phyloP scores from a whole-genome alignment of 805 yeast species.

The Saccharomycopsis javanensis region DNA sequence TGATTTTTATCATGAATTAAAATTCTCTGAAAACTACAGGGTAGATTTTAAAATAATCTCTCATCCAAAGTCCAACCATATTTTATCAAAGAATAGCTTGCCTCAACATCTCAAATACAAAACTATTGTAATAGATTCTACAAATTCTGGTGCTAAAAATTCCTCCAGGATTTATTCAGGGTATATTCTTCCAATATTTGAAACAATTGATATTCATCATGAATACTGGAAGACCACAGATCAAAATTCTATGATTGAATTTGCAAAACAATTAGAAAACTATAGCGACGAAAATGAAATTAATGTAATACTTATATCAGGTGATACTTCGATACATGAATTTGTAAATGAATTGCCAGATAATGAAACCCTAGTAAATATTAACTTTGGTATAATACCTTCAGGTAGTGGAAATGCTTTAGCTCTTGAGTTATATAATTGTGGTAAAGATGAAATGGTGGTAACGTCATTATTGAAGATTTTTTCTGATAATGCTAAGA shows the following conservation, averaged over 20 bases:
- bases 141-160: constrained; percentile 32
- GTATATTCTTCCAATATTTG: neutral
- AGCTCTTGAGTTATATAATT: constrained; percentile 36
- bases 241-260: constrained; percentile 26
- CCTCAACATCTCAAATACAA: constrained; percentile 11
- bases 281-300: neutral
- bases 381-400: constrained; percentile 33
- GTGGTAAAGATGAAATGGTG: constrained; percentile 22
- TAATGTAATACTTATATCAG: constrained; percentile 53
- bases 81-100: constrained; percentile 2
- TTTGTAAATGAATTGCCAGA: constrained; percentile 38
- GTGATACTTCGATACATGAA: constrained; percentile 68
- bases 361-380: no score
- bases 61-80: neutral
- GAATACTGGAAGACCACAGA: neutral
- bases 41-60: neutral
- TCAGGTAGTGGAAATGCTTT: constrained; percentile 73
- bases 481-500: constrained; percentile 17
- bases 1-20: constrained; percentile 12
- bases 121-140: constrained; percentile 36
- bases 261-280: neutral
- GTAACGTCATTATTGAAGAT: constrained; percentile 25
- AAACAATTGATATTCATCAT: neutral
- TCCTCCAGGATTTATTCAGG: neutral
- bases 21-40: neutral